A percentile compares a stretch with the other conserved stretches of the same genome.
Conservation (phyloP, 164 flowering plant genomes). For the Liquidambar formosana region DNA sequence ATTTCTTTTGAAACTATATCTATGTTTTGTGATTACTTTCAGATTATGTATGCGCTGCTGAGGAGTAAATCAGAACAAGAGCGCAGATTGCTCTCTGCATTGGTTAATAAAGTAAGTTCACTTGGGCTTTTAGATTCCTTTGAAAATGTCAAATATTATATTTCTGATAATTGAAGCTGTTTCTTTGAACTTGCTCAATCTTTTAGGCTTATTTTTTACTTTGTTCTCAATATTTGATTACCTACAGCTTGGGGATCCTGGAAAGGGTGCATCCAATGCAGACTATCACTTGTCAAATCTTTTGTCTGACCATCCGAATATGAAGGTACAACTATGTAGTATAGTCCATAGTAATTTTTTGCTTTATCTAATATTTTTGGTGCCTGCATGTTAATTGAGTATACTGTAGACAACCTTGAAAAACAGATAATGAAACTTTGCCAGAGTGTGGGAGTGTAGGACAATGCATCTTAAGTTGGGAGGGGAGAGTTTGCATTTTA, state of each 20-base stretch:
- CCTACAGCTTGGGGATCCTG: slow-evolving; percentile 95
- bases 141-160: background rate
- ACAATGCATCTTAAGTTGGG: background rate
- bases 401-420: background rate
- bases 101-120: slow-evolving; percentile 85
- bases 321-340: slow-evolving; percentile 65
- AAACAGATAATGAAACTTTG: background rate
- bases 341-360: background rate
- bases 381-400: background rate
- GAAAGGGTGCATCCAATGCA: slow-evolving; percentile 85
- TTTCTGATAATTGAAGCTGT: background rate
- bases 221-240: slow-evolving; percentile 11
- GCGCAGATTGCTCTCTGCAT: slow-evolving; percentile 73
- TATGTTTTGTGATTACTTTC: slow-evolving; percentile 19
- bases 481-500: too few species aligned
- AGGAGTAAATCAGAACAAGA: slow-evolving; percentile 93
- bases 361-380: background rate
- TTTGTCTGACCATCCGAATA: slow-evolving; percentile 88
- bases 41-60: slow-evolving; percentile 71
- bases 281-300: slow-evolving; percentile 79
- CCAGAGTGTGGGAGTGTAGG: background rate
- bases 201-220: background rate
- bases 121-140: slow-evolving; percentile 5
- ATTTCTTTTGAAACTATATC: background rate
- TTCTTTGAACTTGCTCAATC: background rate